Base-by-base conservation (phyloP, 2,329 filamentous ascomycete genomes). In the Microascus cirrosus region DNA sequence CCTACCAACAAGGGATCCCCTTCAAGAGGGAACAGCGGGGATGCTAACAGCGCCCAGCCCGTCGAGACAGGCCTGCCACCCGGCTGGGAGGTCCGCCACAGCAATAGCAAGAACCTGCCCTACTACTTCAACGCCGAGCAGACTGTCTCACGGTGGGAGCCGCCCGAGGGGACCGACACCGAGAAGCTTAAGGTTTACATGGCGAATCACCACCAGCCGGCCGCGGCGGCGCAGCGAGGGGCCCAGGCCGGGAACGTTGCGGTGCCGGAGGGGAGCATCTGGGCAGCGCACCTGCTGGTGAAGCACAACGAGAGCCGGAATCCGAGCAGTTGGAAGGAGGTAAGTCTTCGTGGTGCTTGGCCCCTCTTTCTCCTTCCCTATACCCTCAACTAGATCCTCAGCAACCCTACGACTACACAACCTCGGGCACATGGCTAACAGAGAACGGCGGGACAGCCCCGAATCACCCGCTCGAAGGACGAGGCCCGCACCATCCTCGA, bases 91-190 rank as follows among this genome's bases (percentile, higher is more conserved):
- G 90, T 99, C 69, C 90, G 94, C 71, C 90, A 95, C 77, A 96
- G 90, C 73, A 95, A 96, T 78, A 95, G 90, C 73, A 97, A 96
- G 79, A 95, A 95, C 75, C 87, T 97, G 39, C 94, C 94, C 42
- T 99, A 99, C 80, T 99, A 97, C 79, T 97, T 96, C 86, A 95
- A 96, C 74, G 78, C 87, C 53, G 76, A 75, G 64, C 89, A 90
- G 62, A 93, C 92, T 71, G 85, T 90, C 70, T 97, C 94, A 62
- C 84, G 90, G 74, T 99, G 94, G 94, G 94, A 97, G 70, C 93
- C 94, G 2, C 94, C 94, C 10, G 71, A 82, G 52, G 89, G 86
- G 62, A 94, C 92, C 65, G 90, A 99, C 74, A 89, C 89, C 59
- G 91, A 96, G 65, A 90, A 88, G 74, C 83, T 99, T 63, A 97